Evolutionary conservation across 345 rosid genomes (phyloP), one percentile per base, ranked within the genome.

Genomic region (Eucalyptus curtisii): DNA sequence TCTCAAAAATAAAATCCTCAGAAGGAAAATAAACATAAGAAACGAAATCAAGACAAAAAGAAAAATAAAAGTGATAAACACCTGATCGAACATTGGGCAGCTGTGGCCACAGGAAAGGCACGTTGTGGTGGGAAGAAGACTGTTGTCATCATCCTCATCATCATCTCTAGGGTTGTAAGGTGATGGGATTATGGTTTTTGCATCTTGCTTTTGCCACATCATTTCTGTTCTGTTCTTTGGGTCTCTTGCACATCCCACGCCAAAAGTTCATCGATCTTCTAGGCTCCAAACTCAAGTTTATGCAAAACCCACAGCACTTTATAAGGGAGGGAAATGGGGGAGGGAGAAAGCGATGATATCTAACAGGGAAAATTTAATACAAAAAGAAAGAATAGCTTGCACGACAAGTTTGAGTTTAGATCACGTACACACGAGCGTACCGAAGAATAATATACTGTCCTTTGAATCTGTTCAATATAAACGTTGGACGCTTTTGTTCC

Each of bases 71-170:
- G 44, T 33, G 37, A 47, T 45, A 89, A 30, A 47, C 59, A 95
- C 99, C 99, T 96, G 98, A 88, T 95, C 95, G 48, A 93, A 94
- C 40, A 90, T 90, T 68, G 91, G 92, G 47, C 93, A 90, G 66
- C 24, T 89, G 47, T 94, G 96, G 47, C 98, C 99, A 88, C 99
- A 97, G 16, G 98, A 95, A 90, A 97, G 96, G 92, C 99, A 97
- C 17, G 87, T 87, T 81, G 90, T 45, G 30, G 86, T 8, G 76
- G 76, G 76, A n/a, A n/a, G 76, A 64, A 64, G 76, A 64, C 76
- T 64, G 16, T n/a, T 64, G 37, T 64, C 19, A 64, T 64, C 76
- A 64, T n/a, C 10, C 19, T 14, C 3, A n/a, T n/a, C 76, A n/a
- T 64, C 76, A 30, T 13, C 76, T 64, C 37, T n/a, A 1, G 76